Evolutionary conservation across 495 filamentous ascomycete genomes (phyloP), one percentile per base, ranked within the genome.

Genomic region (Umbilicaria muhlenbergii): DNA sequence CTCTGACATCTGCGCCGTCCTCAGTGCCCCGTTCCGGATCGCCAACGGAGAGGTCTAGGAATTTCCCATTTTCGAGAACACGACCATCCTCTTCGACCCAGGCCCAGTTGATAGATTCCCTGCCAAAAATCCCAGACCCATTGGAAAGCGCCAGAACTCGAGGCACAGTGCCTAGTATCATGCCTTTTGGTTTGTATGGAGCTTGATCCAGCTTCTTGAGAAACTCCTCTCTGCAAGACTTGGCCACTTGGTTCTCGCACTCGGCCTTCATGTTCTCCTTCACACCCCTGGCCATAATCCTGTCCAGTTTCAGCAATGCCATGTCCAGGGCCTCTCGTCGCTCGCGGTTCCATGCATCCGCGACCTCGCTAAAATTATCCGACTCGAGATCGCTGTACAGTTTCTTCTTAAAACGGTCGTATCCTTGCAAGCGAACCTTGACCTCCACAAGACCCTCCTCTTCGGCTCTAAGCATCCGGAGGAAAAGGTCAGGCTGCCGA

Each of bases 381-480:
- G 86, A 93, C 37, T 80, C 77, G 45, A 98, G 86, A 42, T 86
- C 79, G n/a, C 66, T 64, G 55, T 85, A 81, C 1, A 96, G 71
- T 36, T 77, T 71, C 34, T 74, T 68, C 38, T 74, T 76, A 66
- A 94, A 85, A 31, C 77, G 67, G 7, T 77, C 70, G 47, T 83
- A 77, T 43, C 83, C 75, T 50, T 86, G 76, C 42, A 95, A 68
- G 13, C 74, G 70, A 19, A 95, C 70, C 42, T 72, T 73, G 16
- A 98, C 80, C 38, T 95, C 85, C 16, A 96, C 71, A 2, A 96
- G 62, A 3, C 87, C 86, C 55, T 96, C 91, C 51, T 86, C 79
- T 61, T 98, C 91, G 3, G 91, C 91, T 57, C 86, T 91, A 55
- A 96, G 76, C 91, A 98, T 98, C 57, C 84, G 81, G 13, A 98